Conservation (phyloP, 371 early-diverging fungal genomes). For the Mortierella sp. region DNA sequence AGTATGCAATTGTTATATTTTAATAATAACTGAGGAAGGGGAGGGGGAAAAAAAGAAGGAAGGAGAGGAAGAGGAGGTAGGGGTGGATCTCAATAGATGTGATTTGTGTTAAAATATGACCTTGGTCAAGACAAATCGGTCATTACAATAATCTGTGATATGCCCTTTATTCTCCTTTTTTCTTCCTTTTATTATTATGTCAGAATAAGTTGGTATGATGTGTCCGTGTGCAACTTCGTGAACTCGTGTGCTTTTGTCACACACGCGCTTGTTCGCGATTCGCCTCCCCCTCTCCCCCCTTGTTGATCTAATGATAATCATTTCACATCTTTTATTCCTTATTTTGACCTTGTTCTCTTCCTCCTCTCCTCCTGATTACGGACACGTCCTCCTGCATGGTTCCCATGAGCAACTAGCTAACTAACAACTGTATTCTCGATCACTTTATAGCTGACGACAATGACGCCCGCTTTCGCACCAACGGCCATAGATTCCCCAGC, state of each 20-base stretch:
- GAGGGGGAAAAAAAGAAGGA: not conserved
- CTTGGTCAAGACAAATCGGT: not conserved
- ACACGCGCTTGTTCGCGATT: not conserved
- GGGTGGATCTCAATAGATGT: not conserved
- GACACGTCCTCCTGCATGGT: not conserved
- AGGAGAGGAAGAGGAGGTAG: not conserved
- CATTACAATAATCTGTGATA: not conserved
- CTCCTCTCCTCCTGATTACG: not conserved
- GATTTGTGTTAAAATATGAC: not conserved
- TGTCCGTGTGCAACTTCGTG: conserved; percentile 9
- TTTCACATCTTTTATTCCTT: not conserved
- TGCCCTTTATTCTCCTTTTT: not conserved
- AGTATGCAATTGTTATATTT: not conserved
- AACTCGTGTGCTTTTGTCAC: conserved; percentile 12
- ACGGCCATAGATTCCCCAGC: conserved; percentile 13
- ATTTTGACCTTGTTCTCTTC: not conserved
- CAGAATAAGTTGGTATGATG: conserved; percentile 13
- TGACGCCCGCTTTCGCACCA: conserved; percentile 25
- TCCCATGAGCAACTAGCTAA: conserved; percentile 10
- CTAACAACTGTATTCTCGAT: not conserved
- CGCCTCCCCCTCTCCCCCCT: not conserved
- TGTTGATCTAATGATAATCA: conserved; percentile 9
- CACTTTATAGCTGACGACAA: conserved; percentile 1
- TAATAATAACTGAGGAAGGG: not conserved
- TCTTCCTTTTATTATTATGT: conserved; percentile 13